Conservation (phyloP, 2,329 filamentous ascomycete species). For the Knoxdaviesia proteae region DNA sequence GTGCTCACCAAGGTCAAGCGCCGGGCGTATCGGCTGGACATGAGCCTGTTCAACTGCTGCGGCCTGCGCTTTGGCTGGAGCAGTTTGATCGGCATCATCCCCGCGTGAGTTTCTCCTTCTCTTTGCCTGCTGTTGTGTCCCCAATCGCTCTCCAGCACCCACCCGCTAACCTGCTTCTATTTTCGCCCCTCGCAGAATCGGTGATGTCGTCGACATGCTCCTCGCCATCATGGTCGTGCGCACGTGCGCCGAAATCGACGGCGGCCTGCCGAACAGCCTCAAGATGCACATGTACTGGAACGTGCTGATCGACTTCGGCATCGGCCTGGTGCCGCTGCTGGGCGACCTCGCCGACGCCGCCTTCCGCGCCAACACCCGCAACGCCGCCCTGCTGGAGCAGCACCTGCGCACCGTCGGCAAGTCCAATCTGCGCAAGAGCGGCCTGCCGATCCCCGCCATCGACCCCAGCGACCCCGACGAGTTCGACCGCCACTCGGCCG, state of each 20-base stretch:
- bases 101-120: conserved; percentile 38
- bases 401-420: conserved; percentile 48
- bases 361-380: conserved; percentile 58
- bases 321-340: conserved; percentile 54
- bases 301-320: conserved; percentile 49
- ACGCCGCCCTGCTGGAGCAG: conserved; percentile 47
- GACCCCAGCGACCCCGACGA: conserved; percentile 32
- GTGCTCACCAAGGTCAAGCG: conserved; percentile 73
- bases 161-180: background rate
- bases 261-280: conserved; percentile 44
- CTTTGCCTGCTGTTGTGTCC: background rate
- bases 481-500: conserved; percentile 18
- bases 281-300: conserved; percentile 61
- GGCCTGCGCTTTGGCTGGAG: conserved; percentile 80
- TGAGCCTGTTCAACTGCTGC: conserved; percentile 60
- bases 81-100: conserved; percentile 65
- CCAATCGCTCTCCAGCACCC: background rate
- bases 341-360: conserved; percentile 57
- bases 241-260: conserved; percentile 53
- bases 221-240: conserved; percentile 58
- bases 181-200: conserved; percentile 27
- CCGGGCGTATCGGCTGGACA: conserved; percentile 69
- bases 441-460: conserved; percentile 21
- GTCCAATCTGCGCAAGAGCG: conserved; percentile 26
- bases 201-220: conserved; percentile 53